phyloP scores from a whole-genome alignment of 768 basidiomycete genomes.

The Lanmaoa rubissima region DNA sequence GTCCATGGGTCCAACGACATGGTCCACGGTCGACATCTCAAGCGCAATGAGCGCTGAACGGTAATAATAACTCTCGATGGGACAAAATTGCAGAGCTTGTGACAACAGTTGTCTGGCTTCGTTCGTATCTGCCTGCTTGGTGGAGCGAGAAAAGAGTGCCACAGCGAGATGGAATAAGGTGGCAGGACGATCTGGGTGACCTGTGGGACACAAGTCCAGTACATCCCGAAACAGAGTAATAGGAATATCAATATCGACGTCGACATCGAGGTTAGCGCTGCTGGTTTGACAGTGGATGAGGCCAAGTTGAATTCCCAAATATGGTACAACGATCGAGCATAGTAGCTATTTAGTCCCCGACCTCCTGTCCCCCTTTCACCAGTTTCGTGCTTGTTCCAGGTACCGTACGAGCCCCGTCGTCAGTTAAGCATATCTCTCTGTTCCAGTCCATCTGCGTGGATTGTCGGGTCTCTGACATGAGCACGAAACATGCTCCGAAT shows the following conservation, averaged over 20 bases:
- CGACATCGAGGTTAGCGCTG: too few species aligned
- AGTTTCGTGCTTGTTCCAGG: too few species aligned
- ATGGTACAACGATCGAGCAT: too few species aligned
- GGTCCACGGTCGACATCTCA: background rate
- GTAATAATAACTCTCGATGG: background rate
- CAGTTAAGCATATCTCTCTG: too few species aligned
- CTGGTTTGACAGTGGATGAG: too few species aligned
- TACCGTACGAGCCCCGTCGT: too few species aligned
- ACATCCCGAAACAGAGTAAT: background rate
- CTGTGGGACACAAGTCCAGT: background rate
- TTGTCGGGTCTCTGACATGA: too few species aligned
- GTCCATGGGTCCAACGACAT: background rate
- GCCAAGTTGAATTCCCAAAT: too few species aligned
- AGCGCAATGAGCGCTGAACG: background rate
- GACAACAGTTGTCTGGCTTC: background rate
- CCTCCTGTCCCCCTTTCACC: too few species aligned
- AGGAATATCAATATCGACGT: background rate
- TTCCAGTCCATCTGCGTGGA: too few species aligned
- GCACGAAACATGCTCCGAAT: too few species aligned
- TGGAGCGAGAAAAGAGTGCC: background rate
- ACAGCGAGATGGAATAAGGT: background rate
- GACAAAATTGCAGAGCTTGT: background rate
- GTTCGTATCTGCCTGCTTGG: background rate
- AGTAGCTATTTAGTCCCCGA: too few species aligned
- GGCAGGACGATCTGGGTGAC: background rate